Percentiles rank a stretch among this genome's conserved stretches.
These are phyloP conservation scores for Cutaneotrichosporon dermatis DNA, from an alignment of 1,284 basidiomycete genomes.

Conservation along the genomic window DNA sequence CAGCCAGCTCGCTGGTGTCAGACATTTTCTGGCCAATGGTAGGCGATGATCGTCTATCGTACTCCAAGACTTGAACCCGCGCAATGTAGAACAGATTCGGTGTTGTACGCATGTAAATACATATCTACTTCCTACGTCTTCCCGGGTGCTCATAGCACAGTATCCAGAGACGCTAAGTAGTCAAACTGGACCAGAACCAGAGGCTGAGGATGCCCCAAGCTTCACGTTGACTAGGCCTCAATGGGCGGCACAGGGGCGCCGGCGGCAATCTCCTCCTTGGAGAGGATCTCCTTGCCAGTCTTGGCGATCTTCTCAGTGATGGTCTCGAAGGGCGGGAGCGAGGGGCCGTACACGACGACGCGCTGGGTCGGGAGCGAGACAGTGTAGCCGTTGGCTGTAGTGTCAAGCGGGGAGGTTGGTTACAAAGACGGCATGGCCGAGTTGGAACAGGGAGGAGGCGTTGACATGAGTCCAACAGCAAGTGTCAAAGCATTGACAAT, in stretches of 20 bases:
- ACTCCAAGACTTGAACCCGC: too few species aligned
- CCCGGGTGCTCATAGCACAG: too few species aligned
- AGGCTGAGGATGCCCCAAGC: too few species aligned
- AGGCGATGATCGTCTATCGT: too few species aligned
- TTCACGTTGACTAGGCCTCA: too few species aligned
- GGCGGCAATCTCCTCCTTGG: slow-evolving; percentile 23
- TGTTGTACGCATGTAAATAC: background rate
- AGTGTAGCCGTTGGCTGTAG: slow-evolving; percentile 39
- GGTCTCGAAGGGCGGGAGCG: slow-evolving; percentile 38
- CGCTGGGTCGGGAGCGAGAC: slow-evolving; percentile 43
- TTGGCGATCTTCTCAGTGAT: slow-evolving; percentile 47
- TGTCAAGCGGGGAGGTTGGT: slow-evolving; percentile 21
- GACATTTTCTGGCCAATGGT: too few species aligned
- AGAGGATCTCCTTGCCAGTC: slow-evolving; percentile 46
- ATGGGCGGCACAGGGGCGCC: slow-evolving; percentile 13
- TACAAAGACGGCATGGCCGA: background rate
- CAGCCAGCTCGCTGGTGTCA: too few species aligned
- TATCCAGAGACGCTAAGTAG: too few species aligned
- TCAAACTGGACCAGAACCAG: too few species aligned
- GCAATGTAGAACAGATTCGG: too few species aligned
- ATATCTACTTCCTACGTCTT: background rate
- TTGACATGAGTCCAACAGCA: background rate
- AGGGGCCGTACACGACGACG: slow-evolving; percentile 45
- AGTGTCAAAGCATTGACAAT: too few species aligned
- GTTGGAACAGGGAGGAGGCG: background rate